Conservation (phyloP, 345 rosid species). For the Hibiscus trionum region DNA sequence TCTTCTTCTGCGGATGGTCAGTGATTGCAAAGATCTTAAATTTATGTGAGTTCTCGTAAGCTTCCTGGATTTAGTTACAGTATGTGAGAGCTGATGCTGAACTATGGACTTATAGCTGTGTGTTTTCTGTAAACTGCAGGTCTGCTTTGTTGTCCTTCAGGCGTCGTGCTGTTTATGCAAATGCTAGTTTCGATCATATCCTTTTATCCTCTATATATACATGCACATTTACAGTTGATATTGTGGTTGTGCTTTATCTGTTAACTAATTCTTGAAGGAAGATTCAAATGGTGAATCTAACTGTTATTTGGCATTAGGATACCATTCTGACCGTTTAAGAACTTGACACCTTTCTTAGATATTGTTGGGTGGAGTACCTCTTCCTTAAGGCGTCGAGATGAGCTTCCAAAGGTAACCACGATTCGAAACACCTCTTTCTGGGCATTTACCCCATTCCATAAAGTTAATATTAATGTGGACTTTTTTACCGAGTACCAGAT, state of each 20-base stretch:
- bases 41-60: constrained; percentile 55
- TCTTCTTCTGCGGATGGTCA: constrained; percentile 70
- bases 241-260: neutral
- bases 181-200: constrained; percentile 74
- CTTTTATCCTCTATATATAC: constrained; percentile 12
- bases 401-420: constrained; percentile 66
- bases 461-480: constrained; percentile 6
- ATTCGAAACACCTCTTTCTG: neutral
- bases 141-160: constrained; percentile 79
- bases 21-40: constrained; percentile 57
- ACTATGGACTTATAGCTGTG: neutral
- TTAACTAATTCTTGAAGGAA: neutral
- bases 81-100: neutral
- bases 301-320: neutral
- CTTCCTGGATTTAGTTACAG: constrained; percentile 1
- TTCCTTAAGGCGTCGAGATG: constrained; percentile 46
- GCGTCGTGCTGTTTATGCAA: constrained; percentile 74
- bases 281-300: neutral
- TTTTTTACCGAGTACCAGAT: constrained; percentile 29
- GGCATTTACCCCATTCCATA: neutral
- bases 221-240: neutral
- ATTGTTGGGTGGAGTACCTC: constrained; percentile 95
- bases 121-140: constrained; percentile 34
- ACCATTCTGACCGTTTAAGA: constrained; percentile 14
- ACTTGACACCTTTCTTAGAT: constrained; percentile 53